Conservation (phyloP, 169 alveolate species). For the Eimeria mitis region DNA sequence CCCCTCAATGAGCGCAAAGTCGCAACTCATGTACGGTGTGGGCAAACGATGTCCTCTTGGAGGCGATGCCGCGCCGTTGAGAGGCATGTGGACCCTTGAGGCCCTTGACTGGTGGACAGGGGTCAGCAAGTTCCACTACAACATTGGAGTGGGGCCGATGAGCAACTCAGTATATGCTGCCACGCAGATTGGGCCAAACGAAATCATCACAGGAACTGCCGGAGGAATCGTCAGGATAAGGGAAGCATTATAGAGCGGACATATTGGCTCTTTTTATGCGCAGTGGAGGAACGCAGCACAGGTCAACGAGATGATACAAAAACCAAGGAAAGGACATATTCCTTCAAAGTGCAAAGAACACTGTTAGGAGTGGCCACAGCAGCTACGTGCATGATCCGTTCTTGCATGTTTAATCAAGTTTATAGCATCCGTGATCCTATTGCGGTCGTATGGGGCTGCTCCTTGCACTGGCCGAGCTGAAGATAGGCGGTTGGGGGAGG, state of each 20-base stretch:
- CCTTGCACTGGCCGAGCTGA: not conserved
- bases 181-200: slow-evolving; percentile 83
- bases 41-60: slow-evolving; percentile 83
- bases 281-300: not conserved
- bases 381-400: not conserved
- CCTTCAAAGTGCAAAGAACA: not conserved
- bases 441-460: slow-evolving; percentile 9
- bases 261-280: not conserved
- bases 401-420: not conserved
- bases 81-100: slow-evolving; percentile 85
- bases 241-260: slow-evolving; percentile 17
- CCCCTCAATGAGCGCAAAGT: slow-evolving; percentile 81
- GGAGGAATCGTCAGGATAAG: slow-evolving; percentile 82
- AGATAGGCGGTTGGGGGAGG: too few relatives aligned
- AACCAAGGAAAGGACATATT: not conserved
- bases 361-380: not conserved
- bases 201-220: slow-evolving; percentile 83
- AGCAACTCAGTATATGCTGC: slow-evolving; percentile 83
- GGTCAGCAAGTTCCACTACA: slow-evolving; percentile 73
- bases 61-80: slow-evolving; percentile 79
- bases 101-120: slow-evolving; percentile 86
- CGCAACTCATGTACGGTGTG: slow-evolving; percentile 83
- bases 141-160: slow-evolving; percentile 84
- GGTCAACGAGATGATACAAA: not conserved
- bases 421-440: not conserved